These are phyloP conservation scores for Daldinia decipiens DNA, from an alignment of 495 filamentous ascomycete genomes.

Conservation along the genomic window DNA sequence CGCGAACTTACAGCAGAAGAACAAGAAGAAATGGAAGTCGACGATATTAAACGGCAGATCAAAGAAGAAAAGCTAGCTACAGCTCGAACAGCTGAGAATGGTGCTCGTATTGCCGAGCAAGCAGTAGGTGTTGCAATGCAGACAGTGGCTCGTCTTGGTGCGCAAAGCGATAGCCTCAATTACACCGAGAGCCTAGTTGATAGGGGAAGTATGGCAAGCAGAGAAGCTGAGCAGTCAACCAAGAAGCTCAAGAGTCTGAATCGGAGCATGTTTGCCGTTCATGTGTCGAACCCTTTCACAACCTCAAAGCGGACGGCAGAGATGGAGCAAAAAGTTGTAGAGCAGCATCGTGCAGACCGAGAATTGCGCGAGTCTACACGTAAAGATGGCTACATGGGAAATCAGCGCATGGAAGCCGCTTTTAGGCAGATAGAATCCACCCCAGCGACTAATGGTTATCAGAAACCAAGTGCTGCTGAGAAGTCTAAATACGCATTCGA, in stretches of 20 bases:
- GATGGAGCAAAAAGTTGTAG: constrained; percentile 69
- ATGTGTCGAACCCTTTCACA: constrained; percentile 79
- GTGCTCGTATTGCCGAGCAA: constrained; percentile 70
- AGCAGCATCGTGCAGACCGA: constrained; percentile 72
- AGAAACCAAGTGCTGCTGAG: constrained; percentile 21
- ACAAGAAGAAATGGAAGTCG: constrained; percentile 70
- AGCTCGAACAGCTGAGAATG: constrained; percentile 75
- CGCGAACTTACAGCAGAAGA: constrained; percentile 77
- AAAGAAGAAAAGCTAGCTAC: constrained; percentile 76
- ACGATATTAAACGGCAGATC: constrained; percentile 77
- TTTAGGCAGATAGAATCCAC: constrained; percentile 27
- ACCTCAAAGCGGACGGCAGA: constrained; percentile 64
- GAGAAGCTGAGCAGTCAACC: constrained; percentile 73
- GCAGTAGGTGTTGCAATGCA: constrained; percentile 76
- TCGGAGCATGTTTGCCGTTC: constrained; percentile 83
- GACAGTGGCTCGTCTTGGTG: constrained; percentile 75
- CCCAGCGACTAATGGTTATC: too few relatives aligned
- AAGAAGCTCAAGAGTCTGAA: constrained; percentile 78
- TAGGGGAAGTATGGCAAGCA: constrained; percentile 57
- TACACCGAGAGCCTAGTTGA: constrained; percentile 82
- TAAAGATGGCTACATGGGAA: constrained; percentile 73
- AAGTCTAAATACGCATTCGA: constrained; percentile 45
- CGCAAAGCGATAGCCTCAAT: constrained; percentile 80
- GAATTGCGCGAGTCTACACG: constrained; percentile 73
- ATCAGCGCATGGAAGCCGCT: constrained; percentile 39